Percentiles rank a stretch among this genome's conserved stretches.
These are phyloP conservation scores for Bullera alba DNA, from an alignment of 768 basidiomycete genomes.

Conservation along the genomic window DNA sequence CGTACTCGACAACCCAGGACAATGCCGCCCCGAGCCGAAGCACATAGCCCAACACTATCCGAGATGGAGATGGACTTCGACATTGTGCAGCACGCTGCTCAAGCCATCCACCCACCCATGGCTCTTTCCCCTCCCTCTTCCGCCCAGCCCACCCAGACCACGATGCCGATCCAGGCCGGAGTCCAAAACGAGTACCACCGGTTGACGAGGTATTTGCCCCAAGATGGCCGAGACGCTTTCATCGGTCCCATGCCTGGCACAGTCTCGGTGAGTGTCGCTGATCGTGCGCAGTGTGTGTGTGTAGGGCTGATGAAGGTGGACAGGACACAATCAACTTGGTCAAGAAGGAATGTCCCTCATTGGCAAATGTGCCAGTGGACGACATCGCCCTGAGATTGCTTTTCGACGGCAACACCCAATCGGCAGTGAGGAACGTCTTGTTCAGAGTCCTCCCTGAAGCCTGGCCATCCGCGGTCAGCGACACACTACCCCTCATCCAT, in stretches of 20 bases:
- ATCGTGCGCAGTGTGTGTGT: too few species aligned
- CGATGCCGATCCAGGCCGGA: background rate
- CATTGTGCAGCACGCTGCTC: background rate
- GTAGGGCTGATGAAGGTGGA: background rate
- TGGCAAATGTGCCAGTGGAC: background rate
- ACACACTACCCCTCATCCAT: slow-evolving; percentile 7
- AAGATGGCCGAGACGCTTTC: slow-evolving; percentile 5
- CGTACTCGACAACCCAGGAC: too few species aligned
- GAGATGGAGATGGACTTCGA: background rate
- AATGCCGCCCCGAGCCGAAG: too few species aligned
- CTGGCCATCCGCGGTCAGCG: slow-evolving; percentile 17
- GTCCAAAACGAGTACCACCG: background rate
- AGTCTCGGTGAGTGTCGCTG: slow-evolving; percentile 3
- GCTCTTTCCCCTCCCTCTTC: background rate
- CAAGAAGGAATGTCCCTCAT: slow-evolving; percentile 12
- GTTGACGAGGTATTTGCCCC: slow-evolving; percentile 4
- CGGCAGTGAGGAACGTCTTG: slow-evolving; percentile 3
- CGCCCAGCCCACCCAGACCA: background rate
- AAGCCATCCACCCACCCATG: background rate
- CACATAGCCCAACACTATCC: background rate
- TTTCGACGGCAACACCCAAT: slow-evolving; percentile 7
- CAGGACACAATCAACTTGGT: slow-evolving; percentile 15
- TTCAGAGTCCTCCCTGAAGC: slow-evolving; percentile 14
- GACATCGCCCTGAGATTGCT: slow-evolving; percentile 6
- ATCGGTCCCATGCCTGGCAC: slow-evolving; percentile 8